Evolutionary conservation across 2,329 filamentous ascomycete genomes (phyloP).

Genomic region (Grosmannia huntii): DNA sequence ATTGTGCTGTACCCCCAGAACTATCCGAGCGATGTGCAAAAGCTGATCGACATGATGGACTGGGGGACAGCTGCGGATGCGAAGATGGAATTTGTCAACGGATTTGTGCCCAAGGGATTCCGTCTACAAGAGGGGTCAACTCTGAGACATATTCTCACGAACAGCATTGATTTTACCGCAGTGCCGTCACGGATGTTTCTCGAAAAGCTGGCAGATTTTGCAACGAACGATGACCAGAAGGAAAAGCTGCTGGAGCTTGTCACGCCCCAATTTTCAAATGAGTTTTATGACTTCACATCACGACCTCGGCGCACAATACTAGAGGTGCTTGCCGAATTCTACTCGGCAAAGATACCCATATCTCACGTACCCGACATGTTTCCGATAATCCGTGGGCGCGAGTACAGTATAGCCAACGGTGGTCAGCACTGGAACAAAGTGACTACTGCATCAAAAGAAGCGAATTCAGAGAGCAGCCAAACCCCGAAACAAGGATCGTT

Average conservation of each 20-base stretch:
- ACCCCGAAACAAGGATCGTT: too few relatives aligned
- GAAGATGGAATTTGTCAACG: conserved; percentile 40
- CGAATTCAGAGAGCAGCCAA: background rate
- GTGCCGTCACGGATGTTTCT: conserved; percentile 86
- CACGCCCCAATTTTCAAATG: conserved; percentile 67
- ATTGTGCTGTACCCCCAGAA: conserved; percentile 80
- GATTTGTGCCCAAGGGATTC: conserved; percentile 5
- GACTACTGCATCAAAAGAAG: background rate
- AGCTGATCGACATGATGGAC: conserved; percentile 63
- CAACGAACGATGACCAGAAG: conserved; percentile 57
- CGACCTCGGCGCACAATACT: conserved; percentile 81
- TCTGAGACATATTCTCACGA: conserved; percentile 61
- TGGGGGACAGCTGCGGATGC: conserved; percentile 65
- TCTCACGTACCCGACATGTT: conserved; percentile 59
- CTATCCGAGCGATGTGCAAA: conserved; percentile 65
- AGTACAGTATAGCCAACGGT: conserved; percentile 85
- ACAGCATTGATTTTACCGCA: conserved; percentile 79
- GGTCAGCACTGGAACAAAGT: conserved; percentile 17
- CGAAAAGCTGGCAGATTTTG: conserved; percentile 62
- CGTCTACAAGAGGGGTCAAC: conserved; percentile 32
- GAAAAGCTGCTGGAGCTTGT: conserved; percentile 77
- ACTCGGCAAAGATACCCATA: conserved; percentile 69
- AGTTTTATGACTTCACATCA: conserved; percentile 92
- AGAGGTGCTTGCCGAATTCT: conserved; percentile 85
- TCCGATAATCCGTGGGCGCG: conserved; percentile 71